Conservation (phyloP, 2,329 filamentous ascomycete genomes). For the Gaeumannomyces tritici region DNA sequence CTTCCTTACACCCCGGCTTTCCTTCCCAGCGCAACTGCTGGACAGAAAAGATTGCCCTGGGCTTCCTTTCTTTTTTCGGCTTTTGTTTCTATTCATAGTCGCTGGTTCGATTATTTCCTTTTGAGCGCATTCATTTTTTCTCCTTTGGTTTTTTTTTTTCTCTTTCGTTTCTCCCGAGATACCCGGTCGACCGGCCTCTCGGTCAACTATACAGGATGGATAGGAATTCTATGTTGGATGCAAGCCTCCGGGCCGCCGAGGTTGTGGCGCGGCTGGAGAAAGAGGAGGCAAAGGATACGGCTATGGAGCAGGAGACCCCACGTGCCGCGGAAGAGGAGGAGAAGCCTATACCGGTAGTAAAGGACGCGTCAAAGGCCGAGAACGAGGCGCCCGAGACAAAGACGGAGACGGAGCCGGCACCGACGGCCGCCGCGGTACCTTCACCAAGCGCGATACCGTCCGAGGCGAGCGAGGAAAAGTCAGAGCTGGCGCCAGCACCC, state of each 20-base stretch:
- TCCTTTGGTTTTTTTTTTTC: neutral
- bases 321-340: neutral
- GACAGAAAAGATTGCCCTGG: constrained; percentile 13
- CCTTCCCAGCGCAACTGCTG: constrained; percentile 13
- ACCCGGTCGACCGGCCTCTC: neutral
- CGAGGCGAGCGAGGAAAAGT: neutral
- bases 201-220: neutral
- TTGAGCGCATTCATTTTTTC: neutral
- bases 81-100: neutral
- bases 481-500: neutral
- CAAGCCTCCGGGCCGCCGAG: neutral
- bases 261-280: neutral
- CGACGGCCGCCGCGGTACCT: too few species aligned
- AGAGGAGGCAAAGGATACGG: neutral
- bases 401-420: neutral
- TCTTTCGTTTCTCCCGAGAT: neutral
- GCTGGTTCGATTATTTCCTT: neutral
- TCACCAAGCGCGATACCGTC: neutral
- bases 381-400: neutral
- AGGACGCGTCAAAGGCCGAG: neutral
- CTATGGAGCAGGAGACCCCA: neutral
- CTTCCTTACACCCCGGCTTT: neutral
- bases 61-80: neutral
- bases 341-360: neutral
- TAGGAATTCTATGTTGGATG: neutral